Conservation (phyloP, 306 rosid species). For the Cucurbita argyrosperma region DNA sequence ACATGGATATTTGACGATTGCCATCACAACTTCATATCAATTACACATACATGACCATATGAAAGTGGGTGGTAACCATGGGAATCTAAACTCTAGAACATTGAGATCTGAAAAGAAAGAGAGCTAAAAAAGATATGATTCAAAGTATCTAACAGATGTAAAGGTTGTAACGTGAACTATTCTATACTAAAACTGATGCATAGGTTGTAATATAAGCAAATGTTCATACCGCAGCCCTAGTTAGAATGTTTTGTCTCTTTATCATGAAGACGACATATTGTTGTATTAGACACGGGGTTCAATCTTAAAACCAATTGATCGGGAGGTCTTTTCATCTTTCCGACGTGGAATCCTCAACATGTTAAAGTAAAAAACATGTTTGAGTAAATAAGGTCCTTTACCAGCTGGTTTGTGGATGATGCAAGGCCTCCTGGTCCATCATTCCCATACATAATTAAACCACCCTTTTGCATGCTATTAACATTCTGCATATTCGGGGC, state of each 20-base stretch:
- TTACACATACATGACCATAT: background rate
- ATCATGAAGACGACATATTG: constrained; percentile 6
- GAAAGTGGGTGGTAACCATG: background rate
- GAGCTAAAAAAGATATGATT: background rate
- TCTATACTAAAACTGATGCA: background rate
- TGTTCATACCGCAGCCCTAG: background rate
- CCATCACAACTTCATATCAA: background rate
- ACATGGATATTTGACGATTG: background rate
- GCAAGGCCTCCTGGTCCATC: constrained; percentile 83
- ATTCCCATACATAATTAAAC: constrained; percentile 48
- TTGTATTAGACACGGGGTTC: background rate
- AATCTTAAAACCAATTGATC: too few species aligned
- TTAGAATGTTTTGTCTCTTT: background rate
- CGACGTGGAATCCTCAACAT: too few species aligned
- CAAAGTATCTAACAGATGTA: background rate
- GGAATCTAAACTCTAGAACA: background rate
- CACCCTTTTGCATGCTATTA: constrained; percentile 45
- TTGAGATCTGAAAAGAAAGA: background rate
- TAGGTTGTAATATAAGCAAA: background rate
- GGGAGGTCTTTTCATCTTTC: too few species aligned
- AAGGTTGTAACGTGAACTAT: background rate
- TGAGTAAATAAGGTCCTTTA: constrained; percentile 13
- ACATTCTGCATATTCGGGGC: constrained; percentile 62
- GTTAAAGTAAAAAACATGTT: too few species aligned
- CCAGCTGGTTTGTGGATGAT: constrained; percentile 90